A percentile compares a stretch with the other conserved stretches of the same genome.
Evolutionary conservation across 2,329 filamentous ascomycete genomes (phyloP).

Genomic region (Ascomycota sp.): DNA sequence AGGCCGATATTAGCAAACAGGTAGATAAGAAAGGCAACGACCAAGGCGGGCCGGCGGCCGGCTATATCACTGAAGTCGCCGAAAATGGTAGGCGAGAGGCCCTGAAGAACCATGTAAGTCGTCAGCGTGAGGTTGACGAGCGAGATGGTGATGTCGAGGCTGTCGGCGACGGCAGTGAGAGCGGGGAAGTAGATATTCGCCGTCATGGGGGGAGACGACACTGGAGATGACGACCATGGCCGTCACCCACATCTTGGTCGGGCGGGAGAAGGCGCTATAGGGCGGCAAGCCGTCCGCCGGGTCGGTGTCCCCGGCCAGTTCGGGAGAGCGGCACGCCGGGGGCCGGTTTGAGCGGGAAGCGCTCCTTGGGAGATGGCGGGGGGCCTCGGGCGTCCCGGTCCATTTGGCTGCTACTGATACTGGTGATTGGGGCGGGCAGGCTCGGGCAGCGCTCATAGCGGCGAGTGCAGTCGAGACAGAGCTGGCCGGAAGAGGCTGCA

Average conservation of each 20-base stretch:
- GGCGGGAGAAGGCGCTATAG: constrained; percentile 11
- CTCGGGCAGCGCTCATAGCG: too few relatives aligned
- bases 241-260: constrained; percentile 30
- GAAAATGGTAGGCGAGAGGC: constrained; percentile 36
- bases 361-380: too few relatives aligned
- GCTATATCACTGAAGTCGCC: constrained; percentile 40
- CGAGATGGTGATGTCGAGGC: constrained; percentile 16
- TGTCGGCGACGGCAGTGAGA: constrained; percentile 17
- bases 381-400: too few relatives aligned
- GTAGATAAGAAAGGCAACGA: constrained; percentile 36
- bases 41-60: constrained; percentile 40
- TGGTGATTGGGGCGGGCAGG: too few relatives aligned
- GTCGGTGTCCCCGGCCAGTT: too few relatives aligned
- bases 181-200: constrained; percentile 35
- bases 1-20: constrained; percentile 37
- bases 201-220: constrained; percentile 35
- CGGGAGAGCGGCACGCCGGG: too few relatives aligned
- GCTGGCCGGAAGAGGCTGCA: too few relatives aligned
- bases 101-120: constrained; percentile 45
- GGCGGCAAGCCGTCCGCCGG: constrained; percentile 5
- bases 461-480: too few relatives aligned
- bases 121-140: constrained; percentile 31
- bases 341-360: too few relatives aligned
- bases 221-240: constrained; percentile 30
- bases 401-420: too few relatives aligned